These are phyloP conservation scores for Phytopythium litorale DNA, from an alignment of 352 stramenopile genomes.

Conservation along the genomic window DNA sequence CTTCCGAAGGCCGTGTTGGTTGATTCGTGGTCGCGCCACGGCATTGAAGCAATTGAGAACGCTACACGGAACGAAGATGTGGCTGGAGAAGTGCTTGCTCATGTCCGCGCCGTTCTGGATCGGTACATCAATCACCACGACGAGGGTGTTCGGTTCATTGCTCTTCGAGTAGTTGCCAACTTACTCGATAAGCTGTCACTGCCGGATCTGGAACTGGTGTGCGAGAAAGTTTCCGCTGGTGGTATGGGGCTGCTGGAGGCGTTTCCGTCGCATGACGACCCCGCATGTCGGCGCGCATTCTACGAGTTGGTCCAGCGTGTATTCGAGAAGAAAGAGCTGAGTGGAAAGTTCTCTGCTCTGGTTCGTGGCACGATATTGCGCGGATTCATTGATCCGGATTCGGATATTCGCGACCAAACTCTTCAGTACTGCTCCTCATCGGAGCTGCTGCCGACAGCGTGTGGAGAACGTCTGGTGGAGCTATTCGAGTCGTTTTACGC, in stretches of 20 bases:
- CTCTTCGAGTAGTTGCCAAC: constrained; percentile 33
- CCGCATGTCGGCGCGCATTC: constrained; percentile 31
- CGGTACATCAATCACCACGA: constrained; percentile 58
- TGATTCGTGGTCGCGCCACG: constrained; percentile 54
- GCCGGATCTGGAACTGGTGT: constrained; percentile 20
- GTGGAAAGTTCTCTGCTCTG: constrained; percentile 10
- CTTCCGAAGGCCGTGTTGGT: constrained; percentile 52
- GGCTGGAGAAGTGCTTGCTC: constrained; percentile 37
- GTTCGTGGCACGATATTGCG: constrained; percentile 37
- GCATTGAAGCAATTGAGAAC: constrained; percentile 38
- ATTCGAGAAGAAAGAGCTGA: constrained; percentile 24
- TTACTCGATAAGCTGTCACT: constrained; percentile 31
- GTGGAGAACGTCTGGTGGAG: constrained; percentile 37
- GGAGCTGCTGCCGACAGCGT: constrained; percentile 24
- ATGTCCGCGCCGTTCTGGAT: constrained; percentile 37
- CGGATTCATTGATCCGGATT: constrained; percentile 48
- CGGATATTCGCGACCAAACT: constrained; percentile 28
- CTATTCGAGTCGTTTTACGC: constrained; percentile 50
- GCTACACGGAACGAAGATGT: constrained; percentile 38
- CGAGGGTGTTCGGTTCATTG: constrained; percentile 36
- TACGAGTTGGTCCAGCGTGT: constrained; percentile 39
- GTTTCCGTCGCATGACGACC: constrained; percentile 33
- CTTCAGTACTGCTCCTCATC: constrained; percentile 48
- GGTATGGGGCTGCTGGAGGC: constrained; percentile 38
- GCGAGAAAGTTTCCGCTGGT: constrained; percentile 20